Percentiles rank a stretch among this genome's conserved stretches.
Conservation (phyloP, 345 rosid genomes). For the Heritiera littoralis region DNA sequence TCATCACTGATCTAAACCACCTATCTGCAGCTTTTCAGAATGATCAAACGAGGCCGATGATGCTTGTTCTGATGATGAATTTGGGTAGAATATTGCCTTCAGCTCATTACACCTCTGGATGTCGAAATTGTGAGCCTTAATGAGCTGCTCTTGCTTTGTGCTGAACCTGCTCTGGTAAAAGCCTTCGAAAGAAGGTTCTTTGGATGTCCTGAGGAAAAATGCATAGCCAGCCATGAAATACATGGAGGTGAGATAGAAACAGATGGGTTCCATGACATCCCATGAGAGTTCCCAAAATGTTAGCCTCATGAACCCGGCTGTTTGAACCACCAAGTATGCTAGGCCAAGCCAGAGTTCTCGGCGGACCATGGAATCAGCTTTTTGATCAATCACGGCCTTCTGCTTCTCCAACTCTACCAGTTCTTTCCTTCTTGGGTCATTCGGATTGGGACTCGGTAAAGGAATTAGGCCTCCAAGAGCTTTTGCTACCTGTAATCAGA, state of each 20-base stretch:
- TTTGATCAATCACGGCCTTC: constrained; percentile 51
- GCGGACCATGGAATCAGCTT: constrained; percentile 56
- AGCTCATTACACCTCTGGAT: constrained; percentile 61
- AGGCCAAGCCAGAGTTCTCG: constrained; percentile 81
- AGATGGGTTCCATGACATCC: constrained; percentile 99
- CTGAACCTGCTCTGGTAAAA: constrained; percentile 72
- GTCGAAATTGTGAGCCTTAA: constrained; percentile 52
- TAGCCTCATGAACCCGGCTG: constrained; percentile 88
- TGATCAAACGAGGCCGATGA: constrained; percentile 20
- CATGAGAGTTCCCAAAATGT: constrained; percentile 98
- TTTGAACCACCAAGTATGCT: constrained; percentile 66
- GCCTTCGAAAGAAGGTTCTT: constrained; percentile 89
- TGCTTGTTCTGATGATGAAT: constrained; percentile 12
- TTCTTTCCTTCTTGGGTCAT: constrained; percentile 67
- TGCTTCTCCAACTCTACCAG: constrained; percentile 58
- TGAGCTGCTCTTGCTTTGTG: constrained; percentile 62
- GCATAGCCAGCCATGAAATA: constrained; percentile 76
- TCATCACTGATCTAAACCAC: constrained; percentile 1
- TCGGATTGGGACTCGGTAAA: constrained; percentile 38
- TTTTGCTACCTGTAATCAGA: constrained; percentile 64
- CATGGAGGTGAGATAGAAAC: constrained; percentile 73
- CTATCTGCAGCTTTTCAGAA: constrained; percentile 13
- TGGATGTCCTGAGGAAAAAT: constrained; percentile 80
- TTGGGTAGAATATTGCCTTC: constrained; percentile 36
- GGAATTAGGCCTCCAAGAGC: constrained; percentile 72